Evolutionary conservation across 495 filamentous ascomycete genomes (phyloP).

Genomic region (Pyronema omphalodes): DNA sequence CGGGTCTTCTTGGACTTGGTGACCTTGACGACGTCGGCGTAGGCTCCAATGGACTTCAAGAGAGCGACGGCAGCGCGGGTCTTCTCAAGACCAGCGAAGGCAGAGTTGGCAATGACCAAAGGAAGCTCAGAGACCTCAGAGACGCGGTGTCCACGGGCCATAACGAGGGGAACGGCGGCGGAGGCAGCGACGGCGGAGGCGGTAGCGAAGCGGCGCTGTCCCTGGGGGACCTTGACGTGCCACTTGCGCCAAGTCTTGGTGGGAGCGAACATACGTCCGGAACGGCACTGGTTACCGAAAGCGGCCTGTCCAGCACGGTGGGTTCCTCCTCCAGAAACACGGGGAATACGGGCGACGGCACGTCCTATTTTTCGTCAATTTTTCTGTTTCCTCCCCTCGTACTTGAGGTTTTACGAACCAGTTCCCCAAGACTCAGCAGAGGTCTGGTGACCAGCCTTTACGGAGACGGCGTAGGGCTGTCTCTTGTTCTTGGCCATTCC

Average conservation of each 20-base stretch:
- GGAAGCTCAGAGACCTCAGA: constrained; percentile 85
- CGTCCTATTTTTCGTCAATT: constrained; percentile 45
- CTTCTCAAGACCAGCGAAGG: constrained; percentile 70
- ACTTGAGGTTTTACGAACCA: constrained; percentile 50
- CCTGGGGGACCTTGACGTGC: constrained; percentile 99
- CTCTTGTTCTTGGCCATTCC: constrained; percentile 99
- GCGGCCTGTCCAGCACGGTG: constrained; percentile 99
- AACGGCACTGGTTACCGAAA: constrained; percentile 99
- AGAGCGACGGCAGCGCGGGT: constrained; percentile 74
- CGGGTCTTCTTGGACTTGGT: constrained; percentile 83
- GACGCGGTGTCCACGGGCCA: constrained; percentile 93
- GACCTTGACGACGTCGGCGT: constrained; percentile 80
- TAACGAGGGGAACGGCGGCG: constrained; percentile 76
- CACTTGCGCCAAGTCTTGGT: constrained; percentile 99
- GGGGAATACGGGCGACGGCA: constrained; percentile 98
- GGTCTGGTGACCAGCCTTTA: constrained; percentile 99
- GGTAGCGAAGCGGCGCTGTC: constrained; percentile 95
- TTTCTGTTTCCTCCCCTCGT: not conserved
- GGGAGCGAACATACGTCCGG: constrained; percentile 98
- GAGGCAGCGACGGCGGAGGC: constrained; percentile 93
- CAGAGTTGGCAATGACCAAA: constrained; percentile 78
- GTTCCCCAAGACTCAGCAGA: constrained; percentile 99
- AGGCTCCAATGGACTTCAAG: constrained; percentile 75
- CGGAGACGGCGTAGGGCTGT: constrained; percentile 97
- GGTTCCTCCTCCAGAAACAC: constrained; percentile 99